These are phyloP conservation scores for Closterium sp. DNA, from an alignment of 139 green algal genomes.

Conservation along the genomic window DNA sequence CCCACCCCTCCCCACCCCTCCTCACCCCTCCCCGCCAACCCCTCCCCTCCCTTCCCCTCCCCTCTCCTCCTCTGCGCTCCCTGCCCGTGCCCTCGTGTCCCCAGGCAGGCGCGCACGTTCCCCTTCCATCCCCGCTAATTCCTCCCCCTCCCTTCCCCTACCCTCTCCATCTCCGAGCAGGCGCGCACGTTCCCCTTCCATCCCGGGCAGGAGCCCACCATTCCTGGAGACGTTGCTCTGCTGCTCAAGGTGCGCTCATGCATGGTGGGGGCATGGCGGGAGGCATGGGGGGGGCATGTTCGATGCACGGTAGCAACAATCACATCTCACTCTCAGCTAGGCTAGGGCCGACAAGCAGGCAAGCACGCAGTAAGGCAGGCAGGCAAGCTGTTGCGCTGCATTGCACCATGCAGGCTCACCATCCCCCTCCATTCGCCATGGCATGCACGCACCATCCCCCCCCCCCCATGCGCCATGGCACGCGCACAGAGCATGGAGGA, in stretches of 20 bases:
- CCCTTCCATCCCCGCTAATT: slow-evolving; percentile 22
- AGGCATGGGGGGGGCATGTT: no score
- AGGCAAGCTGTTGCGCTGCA: background rate
- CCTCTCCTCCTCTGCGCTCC: no score
- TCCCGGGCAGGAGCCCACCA: slow-evolving; percentile 27
- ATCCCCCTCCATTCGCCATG: background rate
- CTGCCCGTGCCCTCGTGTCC: no score
- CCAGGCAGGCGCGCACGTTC: slow-evolving; percentile 4
- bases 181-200: slow-evolving; percentile 22
- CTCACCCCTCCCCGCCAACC: no score
- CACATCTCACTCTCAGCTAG: background rate
- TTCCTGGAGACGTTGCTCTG: slow-evolving; percentile 7
- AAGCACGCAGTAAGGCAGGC: background rate
- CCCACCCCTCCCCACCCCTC: no score
- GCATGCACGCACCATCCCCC: background rate
- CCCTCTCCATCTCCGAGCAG: no score
- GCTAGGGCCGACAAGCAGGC: background rate
- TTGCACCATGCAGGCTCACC: no score
- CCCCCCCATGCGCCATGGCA: background rate
- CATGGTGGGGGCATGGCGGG: no score
- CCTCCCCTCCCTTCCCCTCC: no score
- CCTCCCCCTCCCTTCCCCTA: no score
- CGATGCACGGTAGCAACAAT: no score
- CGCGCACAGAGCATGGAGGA: slow-evolving; percentile 38
- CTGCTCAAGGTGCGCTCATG: slow-evolving; percentile 27